Base-by-base conservation (phyloP, 2,329 filamentous ascomycete species). In the Xylaria sp. region DNA sequence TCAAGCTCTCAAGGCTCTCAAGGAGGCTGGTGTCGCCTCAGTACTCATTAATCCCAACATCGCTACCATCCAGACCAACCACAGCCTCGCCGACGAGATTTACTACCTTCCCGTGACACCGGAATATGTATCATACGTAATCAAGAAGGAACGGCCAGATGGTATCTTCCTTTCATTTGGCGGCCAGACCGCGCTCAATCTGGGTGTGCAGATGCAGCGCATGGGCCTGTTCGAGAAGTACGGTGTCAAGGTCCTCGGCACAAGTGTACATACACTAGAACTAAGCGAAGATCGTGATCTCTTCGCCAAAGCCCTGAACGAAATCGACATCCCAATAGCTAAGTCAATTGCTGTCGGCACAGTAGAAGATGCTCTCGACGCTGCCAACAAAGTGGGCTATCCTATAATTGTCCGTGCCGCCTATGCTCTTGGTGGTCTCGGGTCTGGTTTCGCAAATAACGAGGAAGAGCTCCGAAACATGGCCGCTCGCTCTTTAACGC, bases 31-130 rank as follows among this genome's bases (percentile, higher is more conserved):
- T 70, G 93, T 98, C 69, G 84, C 91, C 75, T 97, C 95, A 10
- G 92, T 98, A 65, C 90, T 98, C 73, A 94, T 98, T 81, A 98
- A 98, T 84, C 95, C 95, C 77, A 98, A 98, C 82, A 98, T 98
- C 81, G 95, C 95, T 69, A 98, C 96, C 67, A 98, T 98, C 79
- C 95, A 98, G 84, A 98, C 95, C 76, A 94, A 97, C 81, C 95
- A 98, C 87, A 91, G 92, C 78, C 92, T 98, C 80, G 94, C 94
- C 78, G 95, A 98, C 80, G 94, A 98, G 84, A 92, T 98, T 78
- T 98, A 98, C 87, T 98, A 98, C 83, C 91, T 98, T 46, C 96
- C 96, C 66, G 94, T 99, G 77, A 99, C 96, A 20, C 92, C 95
- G 73, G 95, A 98, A 87, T 99, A 98, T 84, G 94, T 98, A 79